These are phyloP conservation scores for Rhododendron ovatum DNA, from an alignment of 148 eudicot species.

Conservation along the genomic window DNA sequence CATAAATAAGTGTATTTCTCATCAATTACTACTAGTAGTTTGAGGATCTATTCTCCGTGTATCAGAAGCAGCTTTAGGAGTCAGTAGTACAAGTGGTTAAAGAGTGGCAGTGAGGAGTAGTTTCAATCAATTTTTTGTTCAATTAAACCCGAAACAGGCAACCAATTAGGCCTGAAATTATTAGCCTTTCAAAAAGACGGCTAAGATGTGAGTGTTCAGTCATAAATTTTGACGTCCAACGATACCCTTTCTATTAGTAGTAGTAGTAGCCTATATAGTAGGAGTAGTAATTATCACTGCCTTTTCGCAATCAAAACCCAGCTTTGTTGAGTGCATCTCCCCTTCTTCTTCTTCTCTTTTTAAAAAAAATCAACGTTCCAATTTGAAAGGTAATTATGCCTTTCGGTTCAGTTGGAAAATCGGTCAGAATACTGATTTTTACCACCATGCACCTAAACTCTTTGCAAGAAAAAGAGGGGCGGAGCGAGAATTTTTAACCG, in stretches of 20 bases:
- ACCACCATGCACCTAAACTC: no score
- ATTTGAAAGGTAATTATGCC: no score
- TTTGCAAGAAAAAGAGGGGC: no score
- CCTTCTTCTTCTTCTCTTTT: no score
- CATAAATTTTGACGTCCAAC: neutral
- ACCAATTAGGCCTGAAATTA: slow-evolving; percentile 1
- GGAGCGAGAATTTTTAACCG: no score
- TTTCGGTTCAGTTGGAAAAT: no score
- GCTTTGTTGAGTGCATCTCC: neutral
- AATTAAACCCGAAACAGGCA: neutral
- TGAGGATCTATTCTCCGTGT: neutral
- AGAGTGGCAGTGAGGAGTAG: neutral
- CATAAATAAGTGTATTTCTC: no score
- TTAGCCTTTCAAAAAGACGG: neutral
- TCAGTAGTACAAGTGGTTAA: neutral
- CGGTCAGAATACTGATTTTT: no score
- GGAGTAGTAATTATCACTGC: neutral
- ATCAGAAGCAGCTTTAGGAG: neutral
- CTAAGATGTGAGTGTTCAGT: neutral
- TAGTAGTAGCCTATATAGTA: no score
- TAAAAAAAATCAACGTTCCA: no score
- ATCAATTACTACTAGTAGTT: neutral
- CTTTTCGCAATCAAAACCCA: neutral
- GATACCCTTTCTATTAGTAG: neutral
- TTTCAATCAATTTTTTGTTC: neutral